These are phyloP conservation scores for Collybia sordida DNA, from an alignment of 768 basidiomycete species.

Conservation along the genomic window DNA sequence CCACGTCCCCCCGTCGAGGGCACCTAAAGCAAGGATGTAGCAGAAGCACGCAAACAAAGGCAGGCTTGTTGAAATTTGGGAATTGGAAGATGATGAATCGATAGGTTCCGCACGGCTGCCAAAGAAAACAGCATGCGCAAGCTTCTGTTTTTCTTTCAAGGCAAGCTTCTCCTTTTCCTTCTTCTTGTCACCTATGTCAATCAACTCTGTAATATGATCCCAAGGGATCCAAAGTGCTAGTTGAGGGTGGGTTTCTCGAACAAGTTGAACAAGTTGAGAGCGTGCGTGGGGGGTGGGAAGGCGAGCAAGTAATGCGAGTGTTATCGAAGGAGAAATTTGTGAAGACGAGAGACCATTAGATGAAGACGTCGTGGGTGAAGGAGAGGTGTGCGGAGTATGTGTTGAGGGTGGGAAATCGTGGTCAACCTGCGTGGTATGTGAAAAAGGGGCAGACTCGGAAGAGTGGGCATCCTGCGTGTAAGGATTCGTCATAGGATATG, in stretches of 20 bases:
- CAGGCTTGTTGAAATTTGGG: slow-evolving; percentile 16
- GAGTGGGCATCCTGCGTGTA: background rate
- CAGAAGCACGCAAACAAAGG: slow-evolving; percentile 60
- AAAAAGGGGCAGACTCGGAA: background rate
- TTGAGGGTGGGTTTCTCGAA: slow-evolving; percentile 22
- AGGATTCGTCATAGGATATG: too few species aligned
- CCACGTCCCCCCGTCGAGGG: slow-evolving; percentile 16
- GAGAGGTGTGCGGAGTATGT: slow-evolving; percentile 5
- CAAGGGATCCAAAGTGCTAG: slow-evolving; percentile 22
- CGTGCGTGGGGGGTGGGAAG: slow-evolving; percentile 30
- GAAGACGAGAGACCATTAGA: slow-evolving; percentile 20
- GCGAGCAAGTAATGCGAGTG: slow-evolving; percentile 30
- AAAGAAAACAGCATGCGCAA: slow-evolving; percentile 14
- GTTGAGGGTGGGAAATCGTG: slow-evolving; percentile 2
- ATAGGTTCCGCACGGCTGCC: background rate
- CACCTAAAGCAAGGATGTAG: slow-evolving; percentile 61
- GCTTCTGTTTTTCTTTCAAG: slow-evolving; percentile 1
- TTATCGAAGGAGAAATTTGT: slow-evolving; percentile 16
- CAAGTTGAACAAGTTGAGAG: slow-evolving; percentile 23
- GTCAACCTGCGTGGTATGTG: background rate
- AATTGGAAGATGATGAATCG: too few species aligned
- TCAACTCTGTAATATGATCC: slow-evolving; percentile 10
- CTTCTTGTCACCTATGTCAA: slow-evolving; percentile 6
- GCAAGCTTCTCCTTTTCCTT: slow-evolving; percentile 5
- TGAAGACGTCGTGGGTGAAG: slow-evolving; percentile 7